These are phyloP conservation scores for Torulaspora globosa DNA, from an alignment of 1,139 yeast species.

Conservation along the genomic window DNA sequence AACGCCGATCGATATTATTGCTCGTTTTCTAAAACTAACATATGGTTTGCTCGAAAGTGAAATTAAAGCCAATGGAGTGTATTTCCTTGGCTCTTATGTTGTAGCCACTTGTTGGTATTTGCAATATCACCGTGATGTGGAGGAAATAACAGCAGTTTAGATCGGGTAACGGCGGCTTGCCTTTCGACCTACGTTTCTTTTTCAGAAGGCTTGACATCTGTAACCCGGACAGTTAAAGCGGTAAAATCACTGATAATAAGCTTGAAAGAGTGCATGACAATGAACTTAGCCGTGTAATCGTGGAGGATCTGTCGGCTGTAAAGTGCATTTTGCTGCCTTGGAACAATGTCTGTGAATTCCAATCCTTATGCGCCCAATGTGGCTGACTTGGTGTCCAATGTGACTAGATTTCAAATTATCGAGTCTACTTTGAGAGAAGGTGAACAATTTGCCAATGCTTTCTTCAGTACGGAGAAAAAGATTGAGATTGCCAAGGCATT, in stretches of 20 bases:
- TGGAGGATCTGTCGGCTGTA: neutral
- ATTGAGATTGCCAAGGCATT: conserved; percentile 96
- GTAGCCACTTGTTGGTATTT: no score
- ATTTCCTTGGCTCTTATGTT: no score
- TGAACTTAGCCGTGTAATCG: neutral
- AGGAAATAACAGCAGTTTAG: no score
- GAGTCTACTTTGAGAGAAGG: conserved; percentile 98
- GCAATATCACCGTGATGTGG: no score
- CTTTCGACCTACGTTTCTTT: no score
- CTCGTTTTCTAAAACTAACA: neutral
- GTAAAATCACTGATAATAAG: no score
- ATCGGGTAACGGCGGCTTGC: no score
- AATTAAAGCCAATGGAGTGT: no score
- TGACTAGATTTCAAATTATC: conserved; percentile 80
- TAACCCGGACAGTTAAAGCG: no score
- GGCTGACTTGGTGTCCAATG: conserved; percentile 85
- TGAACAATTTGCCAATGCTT: conserved; percentile 97
- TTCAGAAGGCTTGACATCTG: no score
- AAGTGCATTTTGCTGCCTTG: neutral
- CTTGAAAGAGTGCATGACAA: no score
- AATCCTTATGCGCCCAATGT: conserved; percentile 98
- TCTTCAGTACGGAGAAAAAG: conserved; percentile 90
- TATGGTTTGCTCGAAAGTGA: no score
- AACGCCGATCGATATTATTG: neutral
- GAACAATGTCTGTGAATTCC: conserved; percentile 14